phyloP scores from a whole-genome alignment of 352 stramenopile genomes.

The Phytopythium chamaehyphon region DNA sequence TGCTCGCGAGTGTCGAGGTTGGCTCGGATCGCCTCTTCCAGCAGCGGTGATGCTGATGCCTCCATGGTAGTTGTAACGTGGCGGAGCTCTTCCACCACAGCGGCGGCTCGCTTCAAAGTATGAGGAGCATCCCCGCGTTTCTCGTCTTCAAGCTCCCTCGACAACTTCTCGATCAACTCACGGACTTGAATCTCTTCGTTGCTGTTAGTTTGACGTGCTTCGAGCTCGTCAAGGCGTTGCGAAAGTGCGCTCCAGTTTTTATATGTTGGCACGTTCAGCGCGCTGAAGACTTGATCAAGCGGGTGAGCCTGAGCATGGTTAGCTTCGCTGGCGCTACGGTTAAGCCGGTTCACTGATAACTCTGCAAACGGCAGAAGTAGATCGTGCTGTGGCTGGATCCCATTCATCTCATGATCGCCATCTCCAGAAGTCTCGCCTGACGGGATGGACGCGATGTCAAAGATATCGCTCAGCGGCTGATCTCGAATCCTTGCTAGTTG shows the following conservation, averaged over 20 bases:
- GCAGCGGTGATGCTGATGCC: slow-evolving; percentile 9
- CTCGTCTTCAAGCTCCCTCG: slow-evolving; percentile 18
- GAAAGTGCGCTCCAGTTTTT: slow-evolving; percentile 24
- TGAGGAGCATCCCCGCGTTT: slow-evolving; percentile 9
- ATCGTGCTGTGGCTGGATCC: background rate
- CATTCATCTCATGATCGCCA: background rate
- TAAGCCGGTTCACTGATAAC: slow-evolving; percentile 36
- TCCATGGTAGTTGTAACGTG: slow-evolving; percentile 12
- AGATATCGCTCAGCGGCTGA: slow-evolving; percentile 4
- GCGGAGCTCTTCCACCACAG: slow-evolving; percentile 13
- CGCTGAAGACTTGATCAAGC: slow-evolving; percentile 13
- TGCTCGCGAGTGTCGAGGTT: slow-evolving; percentile 18
- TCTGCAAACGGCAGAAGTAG: slow-evolving; percentile 22
- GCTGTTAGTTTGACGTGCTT: background rate
- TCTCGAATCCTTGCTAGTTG: slow-evolving; percentile 12
- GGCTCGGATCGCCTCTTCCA: slow-evolving; percentile 20
- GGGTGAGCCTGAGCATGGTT: slow-evolving; percentile 4
- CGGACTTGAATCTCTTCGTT: background rate
- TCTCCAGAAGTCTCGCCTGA: slow-evolving; percentile 5
- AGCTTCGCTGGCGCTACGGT: background rate
- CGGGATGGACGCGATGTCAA: slow-evolving; percentile 14
- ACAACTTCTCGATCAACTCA: slow-evolving; percentile 3
- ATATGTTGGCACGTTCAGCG: slow-evolving; percentile 14
- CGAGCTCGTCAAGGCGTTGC: slow-evolving; percentile 4
- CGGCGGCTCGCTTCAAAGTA: slow-evolving; percentile 1